Evolutionary conservation across 176 grass and related monocot species (phyloP).

Genomic region (Aegilops tauschii): DNA sequence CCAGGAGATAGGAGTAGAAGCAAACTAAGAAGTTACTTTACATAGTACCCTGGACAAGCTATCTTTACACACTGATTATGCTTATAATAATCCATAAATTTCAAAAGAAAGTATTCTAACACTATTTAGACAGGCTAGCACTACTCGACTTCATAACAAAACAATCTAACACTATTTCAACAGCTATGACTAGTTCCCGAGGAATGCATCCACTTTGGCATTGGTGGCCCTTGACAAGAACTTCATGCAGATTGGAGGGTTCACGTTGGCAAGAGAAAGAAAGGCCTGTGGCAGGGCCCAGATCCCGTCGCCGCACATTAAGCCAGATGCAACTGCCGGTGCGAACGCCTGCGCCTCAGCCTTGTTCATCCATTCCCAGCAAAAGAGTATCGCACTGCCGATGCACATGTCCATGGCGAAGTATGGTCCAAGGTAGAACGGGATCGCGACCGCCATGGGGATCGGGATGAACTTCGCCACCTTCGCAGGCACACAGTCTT

Average conservation of each 20-base stretch:
- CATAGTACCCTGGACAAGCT: not conserved
- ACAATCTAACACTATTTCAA: not conserved
- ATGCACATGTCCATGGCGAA: constrained; percentile 62
- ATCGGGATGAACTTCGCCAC: constrained; percentile 44
- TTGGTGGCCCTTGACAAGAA: constrained; percentile 50
- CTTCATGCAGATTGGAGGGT: constrained; percentile 69
- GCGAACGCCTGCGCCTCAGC: constrained; percentile 39
- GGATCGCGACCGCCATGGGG: constrained; percentile 61
- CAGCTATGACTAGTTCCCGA: constrained; percentile 12
- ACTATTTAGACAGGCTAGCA: not conserved
- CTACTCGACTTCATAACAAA: not conserved
- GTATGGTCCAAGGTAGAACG: constrained; percentile 58
- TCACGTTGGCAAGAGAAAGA: constrained; percentile 51
- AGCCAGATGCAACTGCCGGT: constrained; percentile 47
- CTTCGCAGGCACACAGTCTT: constrained; percentile 33
- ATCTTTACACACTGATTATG: constrained; percentile 10
- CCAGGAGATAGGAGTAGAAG: not conserved
- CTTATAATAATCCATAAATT: not conserved
- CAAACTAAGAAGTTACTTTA: not conserved
- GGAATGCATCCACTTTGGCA: constrained; percentile 49
- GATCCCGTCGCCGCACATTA: constrained; percentile 56
- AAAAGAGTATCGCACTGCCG: constrained; percentile 39
- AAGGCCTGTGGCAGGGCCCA: constrained; percentile 55
- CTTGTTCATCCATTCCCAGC: constrained; percentile 48
- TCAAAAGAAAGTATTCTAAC: not conserved